Evolutionary conservation across 2,329 filamentous ascomycete species (phyloP).

Genomic region (Cladobotryum protrusum): DNA sequence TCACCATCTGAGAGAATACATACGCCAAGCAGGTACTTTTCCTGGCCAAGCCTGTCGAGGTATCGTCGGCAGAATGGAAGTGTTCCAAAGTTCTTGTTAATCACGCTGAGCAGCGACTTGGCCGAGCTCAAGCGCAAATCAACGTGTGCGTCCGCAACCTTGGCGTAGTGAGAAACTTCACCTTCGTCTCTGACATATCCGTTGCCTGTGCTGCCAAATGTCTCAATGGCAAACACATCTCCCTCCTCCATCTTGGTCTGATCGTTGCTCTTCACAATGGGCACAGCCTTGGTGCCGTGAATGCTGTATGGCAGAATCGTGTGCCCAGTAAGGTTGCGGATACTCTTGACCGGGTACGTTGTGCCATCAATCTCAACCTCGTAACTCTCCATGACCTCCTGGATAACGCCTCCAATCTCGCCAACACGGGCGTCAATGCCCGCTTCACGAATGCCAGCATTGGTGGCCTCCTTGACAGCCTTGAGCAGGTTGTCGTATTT

Average conservation of each 20-base stretch:
- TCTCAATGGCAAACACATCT: constrained; percentile 92
- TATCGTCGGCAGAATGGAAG: constrained; percentile 87
- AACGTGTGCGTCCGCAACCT: constrained; percentile 64
- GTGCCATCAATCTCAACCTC: constrained; percentile 77
- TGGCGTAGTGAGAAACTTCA: constrained; percentile 85
- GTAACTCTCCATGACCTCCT: constrained; percentile 91
- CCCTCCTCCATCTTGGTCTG: constrained; percentile 97
- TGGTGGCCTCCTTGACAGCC: constrained; percentile 69
- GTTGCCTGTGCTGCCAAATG: constrained; percentile 88
- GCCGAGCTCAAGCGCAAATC: constrained; percentile 74
- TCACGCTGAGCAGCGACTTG: constrained; percentile 77
- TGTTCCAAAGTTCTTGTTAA: constrained; percentile 95
- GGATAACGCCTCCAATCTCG: constrained; percentile 76
- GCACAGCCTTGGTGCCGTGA: constrained; percentile 87
- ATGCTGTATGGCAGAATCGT: constrained; percentile 86
- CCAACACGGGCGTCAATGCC: constrained; percentile 87
- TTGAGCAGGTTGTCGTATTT: constrained; percentile 68
- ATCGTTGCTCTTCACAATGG: constrained; percentile 83
- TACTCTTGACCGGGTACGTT: constrained; percentile 74
- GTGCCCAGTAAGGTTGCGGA: constrained; percentile 83
- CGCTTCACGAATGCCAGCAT: constrained; percentile 77
- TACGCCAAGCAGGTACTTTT: constrained; percentile 88
- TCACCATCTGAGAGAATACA: constrained; percentile 23
- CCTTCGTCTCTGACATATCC: constrained; percentile 83
- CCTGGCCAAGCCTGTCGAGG: constrained; percentile 84